Conservation (phyloP, 73 alveolate species). For the Paramecium primaurelia region DNA sequence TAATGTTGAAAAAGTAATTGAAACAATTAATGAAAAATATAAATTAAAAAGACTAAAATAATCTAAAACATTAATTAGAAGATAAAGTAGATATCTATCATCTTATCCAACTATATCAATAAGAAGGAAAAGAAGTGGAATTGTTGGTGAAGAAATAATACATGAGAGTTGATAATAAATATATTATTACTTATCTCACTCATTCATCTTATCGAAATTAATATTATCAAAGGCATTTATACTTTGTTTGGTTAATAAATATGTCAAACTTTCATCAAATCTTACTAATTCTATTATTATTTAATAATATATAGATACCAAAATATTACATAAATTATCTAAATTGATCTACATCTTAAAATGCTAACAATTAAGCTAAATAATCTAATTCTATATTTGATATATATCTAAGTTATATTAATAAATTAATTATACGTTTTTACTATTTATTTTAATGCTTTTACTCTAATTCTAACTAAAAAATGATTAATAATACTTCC, state of each 20-base stretch:
- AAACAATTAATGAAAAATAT: not conserved
- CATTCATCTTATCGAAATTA: not conserved
- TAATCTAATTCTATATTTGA: not conserved
- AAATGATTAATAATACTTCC: constrained; percentile 74
- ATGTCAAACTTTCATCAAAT: constrained; percentile 8
- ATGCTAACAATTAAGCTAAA: not conserved
- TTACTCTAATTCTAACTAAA: constrained; percentile 63
- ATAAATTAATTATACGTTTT: not conserved
- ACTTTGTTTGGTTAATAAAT: not conserved
- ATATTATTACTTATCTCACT: not conserved
- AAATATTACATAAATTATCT: not conserved
- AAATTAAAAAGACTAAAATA: not conserved
- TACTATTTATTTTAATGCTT: constrained; percentile 56
- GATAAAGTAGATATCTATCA: not conserved
- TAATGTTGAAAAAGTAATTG: not conserved
- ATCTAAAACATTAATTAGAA: not conserved
- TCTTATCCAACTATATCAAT: not conserved
- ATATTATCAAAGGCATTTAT: constrained; percentile 32
- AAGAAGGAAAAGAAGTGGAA: not conserved
- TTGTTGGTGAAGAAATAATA: not conserved
- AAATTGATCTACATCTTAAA: not conserved
- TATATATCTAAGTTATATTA: not conserved
- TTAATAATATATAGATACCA: not conserved
- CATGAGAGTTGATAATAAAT: not conserved
- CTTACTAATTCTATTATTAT: not conserved